Evolutionary conservation across 75 land plant species (phyloP).

Genomic region (Sequoia sempervirens): DNA sequence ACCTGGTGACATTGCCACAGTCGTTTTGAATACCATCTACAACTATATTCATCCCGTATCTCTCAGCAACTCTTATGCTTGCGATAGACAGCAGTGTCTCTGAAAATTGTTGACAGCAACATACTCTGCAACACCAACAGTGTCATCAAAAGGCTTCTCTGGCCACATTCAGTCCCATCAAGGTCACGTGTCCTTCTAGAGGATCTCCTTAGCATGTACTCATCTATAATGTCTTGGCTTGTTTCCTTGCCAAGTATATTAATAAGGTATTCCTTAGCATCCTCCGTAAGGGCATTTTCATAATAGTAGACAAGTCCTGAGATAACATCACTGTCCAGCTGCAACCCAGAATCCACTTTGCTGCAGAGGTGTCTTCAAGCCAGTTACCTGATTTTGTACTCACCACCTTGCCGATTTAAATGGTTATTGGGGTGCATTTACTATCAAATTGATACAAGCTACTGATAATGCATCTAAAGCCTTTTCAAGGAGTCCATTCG

Average conservation of each 20-base stretch:
- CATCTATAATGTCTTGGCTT: too few relatives aligned
- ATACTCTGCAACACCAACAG: constrained; percentile 68
- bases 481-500: too few relatives aligned
- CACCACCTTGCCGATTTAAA: background rate
- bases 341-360: constrained; percentile 36
- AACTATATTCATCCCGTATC: constrained; percentile 36
- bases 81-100: constrained; percentile 43
- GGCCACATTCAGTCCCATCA: constrained; percentile 44
- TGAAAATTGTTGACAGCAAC: constrained; percentile 27
- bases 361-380: constrained; percentile 50
- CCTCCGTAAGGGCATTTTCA: constrained; percentile 68
- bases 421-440: too few relatives aligned
- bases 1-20: constrained; percentile 34
- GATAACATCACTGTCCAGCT: constrained; percentile 63
- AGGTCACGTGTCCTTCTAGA: too few relatives aligned
- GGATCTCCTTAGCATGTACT: too few relatives aligned
- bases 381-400: constrained; percentile 29
- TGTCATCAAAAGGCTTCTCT: constrained; percentile 75
- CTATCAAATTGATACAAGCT: too few relatives aligned
- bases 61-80: constrained; percentile 39
- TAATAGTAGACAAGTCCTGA: constrained; percentile 85
- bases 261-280: constrained; percentile 78
- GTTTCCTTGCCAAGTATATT: too few relatives aligned
- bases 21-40: constrained; percentile 53
- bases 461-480: too few relatives aligned